phyloP scores from a whole-genome alignment of 108 stramenopile species.

The Nitzschia sp. region DNA sequence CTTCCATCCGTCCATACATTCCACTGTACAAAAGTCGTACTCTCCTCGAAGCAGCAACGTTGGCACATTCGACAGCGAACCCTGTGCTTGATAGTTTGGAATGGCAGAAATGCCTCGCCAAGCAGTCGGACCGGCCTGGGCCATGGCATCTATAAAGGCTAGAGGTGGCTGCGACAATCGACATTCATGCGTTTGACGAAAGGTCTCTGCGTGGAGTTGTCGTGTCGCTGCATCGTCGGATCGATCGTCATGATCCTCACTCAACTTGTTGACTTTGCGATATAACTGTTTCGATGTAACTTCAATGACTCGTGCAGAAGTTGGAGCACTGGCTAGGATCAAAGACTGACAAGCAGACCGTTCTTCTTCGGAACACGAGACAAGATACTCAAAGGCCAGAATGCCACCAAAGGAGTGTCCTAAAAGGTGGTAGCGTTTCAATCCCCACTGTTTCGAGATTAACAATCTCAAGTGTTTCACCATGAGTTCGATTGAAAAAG shows the following conservation, averaged over 20 bases:
- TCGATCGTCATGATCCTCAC: conserved; percentile 29
- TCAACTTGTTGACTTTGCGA: conserved; percentile 19
- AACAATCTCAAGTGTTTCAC: conserved; percentile 44
- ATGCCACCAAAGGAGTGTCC: conserved; percentile 65
- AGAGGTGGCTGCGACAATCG: conserved; percentile 46
- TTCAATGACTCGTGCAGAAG: conserved; percentile 37
- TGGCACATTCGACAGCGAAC: conserved; percentile 10
- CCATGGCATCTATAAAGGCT: conserved; percentile 54
- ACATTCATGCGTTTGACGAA: conserved; percentile 67
- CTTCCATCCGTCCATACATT: conserved; percentile 40
- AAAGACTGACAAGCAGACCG: conserved; percentile 35
- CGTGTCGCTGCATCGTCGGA: background rate
- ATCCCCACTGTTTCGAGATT: conserved; percentile 29
- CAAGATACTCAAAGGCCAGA: conserved; percentile 50
- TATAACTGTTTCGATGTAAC: conserved; percentile 36
- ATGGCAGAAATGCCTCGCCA: conserved; percentile 64
- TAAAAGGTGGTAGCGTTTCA: conserved; percentile 47
- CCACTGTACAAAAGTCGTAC: conserved; percentile 50
- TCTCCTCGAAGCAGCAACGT: conserved; percentile 51
- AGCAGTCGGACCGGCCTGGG: conserved; percentile 51
- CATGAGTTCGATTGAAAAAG: conserved; percentile 38
- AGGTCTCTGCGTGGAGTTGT: conserved; percentile 27
- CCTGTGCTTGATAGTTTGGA: conserved; percentile 34
- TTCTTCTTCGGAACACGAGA: background rate
- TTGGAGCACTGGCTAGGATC: conserved; percentile 58